These are phyloP conservation scores for Gossypium herbaceum DNA, from an alignment of 345 rosid genomes.

Conservation along the genomic window DNA sequence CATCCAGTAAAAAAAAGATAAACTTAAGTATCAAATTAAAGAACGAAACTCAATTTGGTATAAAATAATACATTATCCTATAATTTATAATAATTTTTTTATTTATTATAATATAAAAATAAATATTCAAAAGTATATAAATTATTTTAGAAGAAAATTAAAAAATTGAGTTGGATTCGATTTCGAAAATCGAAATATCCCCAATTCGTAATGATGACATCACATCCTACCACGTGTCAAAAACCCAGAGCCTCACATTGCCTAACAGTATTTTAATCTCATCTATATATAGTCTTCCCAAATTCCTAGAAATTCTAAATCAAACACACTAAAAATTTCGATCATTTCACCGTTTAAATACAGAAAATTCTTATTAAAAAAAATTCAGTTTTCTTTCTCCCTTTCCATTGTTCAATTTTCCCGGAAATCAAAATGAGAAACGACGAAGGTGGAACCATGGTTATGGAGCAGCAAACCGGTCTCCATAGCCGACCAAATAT, in stretches of 20 bases:
- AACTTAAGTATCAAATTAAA: too few relatives aligned
- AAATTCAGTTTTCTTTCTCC: neutral
- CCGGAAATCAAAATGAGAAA: conserved; percentile 23
- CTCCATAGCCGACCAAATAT: conserved; percentile 45
- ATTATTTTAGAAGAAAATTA: too few relatives aligned
- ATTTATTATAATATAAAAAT: too few relatives aligned
- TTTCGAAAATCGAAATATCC: neutral
- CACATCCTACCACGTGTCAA: conserved; percentile 36
- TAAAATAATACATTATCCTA: too few relatives aligned
- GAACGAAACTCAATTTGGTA: too few relatives aligned
- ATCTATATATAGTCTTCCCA: conserved; percentile 11
- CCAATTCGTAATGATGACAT: conserved; percentile 23
- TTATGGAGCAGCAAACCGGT: conserved; percentile 7
- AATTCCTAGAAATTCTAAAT: neutral
- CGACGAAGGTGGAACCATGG: conserved; percentile 20
- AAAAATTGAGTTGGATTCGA: too few relatives aligned
- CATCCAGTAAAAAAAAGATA: too few relatives aligned
- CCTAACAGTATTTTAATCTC: conserved; percentile 8
- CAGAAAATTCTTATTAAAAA: neutral
- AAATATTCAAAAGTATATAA: too few relatives aligned
- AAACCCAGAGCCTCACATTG: conserved; percentile 11
- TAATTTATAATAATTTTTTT: too few relatives aligned
- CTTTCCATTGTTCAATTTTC: neutral
- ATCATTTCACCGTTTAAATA: neutral
- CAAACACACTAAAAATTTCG: neutral